These are phyloP conservation scores for Talaromyces trachyspermus DNA, from an alignment of 495 filamentous ascomycete genomes.

Conservation along the genomic window DNA sequence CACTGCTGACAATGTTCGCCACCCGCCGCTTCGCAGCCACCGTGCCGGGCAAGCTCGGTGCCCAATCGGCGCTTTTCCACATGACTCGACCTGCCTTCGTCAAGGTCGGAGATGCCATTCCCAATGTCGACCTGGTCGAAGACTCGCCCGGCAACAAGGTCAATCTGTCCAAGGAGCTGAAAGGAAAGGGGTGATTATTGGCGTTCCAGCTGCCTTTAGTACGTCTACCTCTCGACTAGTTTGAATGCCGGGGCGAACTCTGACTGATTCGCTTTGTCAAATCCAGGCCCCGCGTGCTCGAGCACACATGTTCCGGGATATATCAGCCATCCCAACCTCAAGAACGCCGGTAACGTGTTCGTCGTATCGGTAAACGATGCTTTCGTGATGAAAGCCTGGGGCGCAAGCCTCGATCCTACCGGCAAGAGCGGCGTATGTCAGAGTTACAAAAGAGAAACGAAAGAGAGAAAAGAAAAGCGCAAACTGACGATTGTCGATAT, in stretches of 20 bases:
- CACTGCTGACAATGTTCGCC: conserved; percentile 31
- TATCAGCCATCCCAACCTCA: conserved; percentile 64
- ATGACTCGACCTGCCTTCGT: conserved; percentile 47
- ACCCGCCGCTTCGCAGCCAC: conserved; percentile 32
- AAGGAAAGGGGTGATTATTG: conserved; percentile 74
- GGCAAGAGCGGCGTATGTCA: conserved; percentile 64
- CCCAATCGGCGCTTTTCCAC: conserved; percentile 40
- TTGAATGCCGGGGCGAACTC: background rate
- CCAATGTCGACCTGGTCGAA: conserved; percentile 55
- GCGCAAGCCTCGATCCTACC: conserved; percentile 59
- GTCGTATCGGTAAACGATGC: conserved; percentile 92
- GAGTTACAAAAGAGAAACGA: conserved; percentile 17
- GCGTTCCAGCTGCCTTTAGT: conserved; percentile 87
- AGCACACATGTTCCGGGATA: conserved; percentile 74
- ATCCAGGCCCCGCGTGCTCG: conserved; percentile 63
- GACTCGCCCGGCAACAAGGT: conserved; percentile 72
- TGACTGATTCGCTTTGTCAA: background rate
- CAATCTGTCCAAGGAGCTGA: conserved; percentile 70
- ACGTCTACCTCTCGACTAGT: conserved; percentile 18
- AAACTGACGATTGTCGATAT: too few relatives aligned
- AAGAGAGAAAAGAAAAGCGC: too few relatives aligned
- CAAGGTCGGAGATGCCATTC: conserved; percentile 55
- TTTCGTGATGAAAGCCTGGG: conserved; percentile 96
- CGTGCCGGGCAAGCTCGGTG: conserved; percentile 24
- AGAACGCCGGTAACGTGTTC: conserved; percentile 70